phyloP scores from a whole-genome alignment of 2,329 filamentous ascomycete species.

The Ceratocystis alfenasii region DNA sequence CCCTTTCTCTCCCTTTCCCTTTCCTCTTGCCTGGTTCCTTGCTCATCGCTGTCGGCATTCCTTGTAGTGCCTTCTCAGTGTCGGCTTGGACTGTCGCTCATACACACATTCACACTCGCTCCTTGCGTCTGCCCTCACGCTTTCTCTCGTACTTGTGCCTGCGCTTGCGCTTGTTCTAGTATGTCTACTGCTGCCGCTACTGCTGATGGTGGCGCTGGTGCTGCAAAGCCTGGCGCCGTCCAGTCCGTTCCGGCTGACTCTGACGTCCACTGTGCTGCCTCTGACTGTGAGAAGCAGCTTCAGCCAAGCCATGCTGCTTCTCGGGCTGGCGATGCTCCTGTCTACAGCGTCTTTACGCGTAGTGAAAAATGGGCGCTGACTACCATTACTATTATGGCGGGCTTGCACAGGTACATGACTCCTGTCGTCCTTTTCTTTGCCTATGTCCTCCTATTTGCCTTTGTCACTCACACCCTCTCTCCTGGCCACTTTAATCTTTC shows the following conservation, averaged over 20 bases:
- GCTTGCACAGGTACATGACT: conserved; percentile 24
- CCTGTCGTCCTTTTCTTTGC: no score
- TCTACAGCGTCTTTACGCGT: conserved; percentile 26
- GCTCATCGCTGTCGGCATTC: no score
- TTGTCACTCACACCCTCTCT: background rate
- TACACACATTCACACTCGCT: background rate
- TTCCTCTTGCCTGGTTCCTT: no score
- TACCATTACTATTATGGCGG: conserved; percentile 26
- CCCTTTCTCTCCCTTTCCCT: no score
- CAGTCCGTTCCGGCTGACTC: background rate
- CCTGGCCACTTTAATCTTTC: background rate
- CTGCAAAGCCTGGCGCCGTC: background rate
- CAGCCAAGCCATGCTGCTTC: background rate
- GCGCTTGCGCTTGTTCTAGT: background rate
- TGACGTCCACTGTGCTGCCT: background rate
- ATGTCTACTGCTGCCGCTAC: background rate
- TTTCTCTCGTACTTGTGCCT: background rate
- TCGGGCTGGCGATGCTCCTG: background rate
- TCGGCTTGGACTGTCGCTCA: no score
- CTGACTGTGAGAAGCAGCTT: conserved; percentile 4
- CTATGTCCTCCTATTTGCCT: background rate
- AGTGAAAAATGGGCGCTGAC: conserved; percentile 27
- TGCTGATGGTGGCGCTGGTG: background rate
- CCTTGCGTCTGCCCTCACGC: background rate
- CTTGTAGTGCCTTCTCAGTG: no score